Evolutionary conservation across 805 yeast species (phyloP).

Genomic region (Yarrowia sp.): DNA sequence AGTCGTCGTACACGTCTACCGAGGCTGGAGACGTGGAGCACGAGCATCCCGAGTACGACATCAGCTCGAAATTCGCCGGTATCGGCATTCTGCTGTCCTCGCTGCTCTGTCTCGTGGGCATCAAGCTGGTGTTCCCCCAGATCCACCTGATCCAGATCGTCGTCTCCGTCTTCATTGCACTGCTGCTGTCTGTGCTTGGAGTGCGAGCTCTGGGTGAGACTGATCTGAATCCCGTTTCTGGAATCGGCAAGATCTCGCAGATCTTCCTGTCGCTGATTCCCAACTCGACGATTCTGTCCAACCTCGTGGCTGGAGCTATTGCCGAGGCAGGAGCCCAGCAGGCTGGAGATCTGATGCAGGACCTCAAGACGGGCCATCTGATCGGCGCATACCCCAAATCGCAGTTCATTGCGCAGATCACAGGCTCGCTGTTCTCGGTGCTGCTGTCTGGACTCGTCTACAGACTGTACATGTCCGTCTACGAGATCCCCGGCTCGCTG

Average conservation of each 20-base stretch:
- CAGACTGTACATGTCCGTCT: conserved; percentile 73
- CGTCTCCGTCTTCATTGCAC: conserved; percentile 69
- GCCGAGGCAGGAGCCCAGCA: conserved; percentile 99
- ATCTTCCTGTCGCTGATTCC: conserved; percentile 73
- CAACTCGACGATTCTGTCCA: conserved; percentile 77
- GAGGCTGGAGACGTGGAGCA: conserved; percentile 28
- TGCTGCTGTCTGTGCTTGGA: conserved; percentile 78
- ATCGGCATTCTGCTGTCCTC: conserved; percentile 67
- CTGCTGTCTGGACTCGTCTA: conserved; percentile 79
- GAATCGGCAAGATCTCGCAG: conserved; percentile 93
- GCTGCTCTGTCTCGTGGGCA: conserved; percentile 60
- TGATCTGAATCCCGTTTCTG: conserved; percentile 93
- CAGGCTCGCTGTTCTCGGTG: conserved; percentile 85
- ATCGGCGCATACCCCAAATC: conserved; percentile 90
- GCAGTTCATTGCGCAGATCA: conserved; percentile 84
- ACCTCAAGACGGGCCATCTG: conserved; percentile 88
- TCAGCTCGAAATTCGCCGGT: conserved; percentile 49
- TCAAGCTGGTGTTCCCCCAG: conserved; percentile 66
- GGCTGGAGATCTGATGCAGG: conserved; percentile 98
- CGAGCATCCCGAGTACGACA: conserved; percentile 47
- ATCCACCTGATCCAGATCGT: conserved; percentile 68
- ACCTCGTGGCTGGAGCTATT: conserved; percentile 91
- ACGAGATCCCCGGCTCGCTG: conserved; percentile 76
- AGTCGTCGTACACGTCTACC: background rate
- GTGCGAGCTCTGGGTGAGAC: conserved; percentile 96